Evolutionary conservation across 148 eudicot genomes (phyloP), one percentile per base, ranked within the genome.

Genomic region (Rhododendron henanense): DNA sequence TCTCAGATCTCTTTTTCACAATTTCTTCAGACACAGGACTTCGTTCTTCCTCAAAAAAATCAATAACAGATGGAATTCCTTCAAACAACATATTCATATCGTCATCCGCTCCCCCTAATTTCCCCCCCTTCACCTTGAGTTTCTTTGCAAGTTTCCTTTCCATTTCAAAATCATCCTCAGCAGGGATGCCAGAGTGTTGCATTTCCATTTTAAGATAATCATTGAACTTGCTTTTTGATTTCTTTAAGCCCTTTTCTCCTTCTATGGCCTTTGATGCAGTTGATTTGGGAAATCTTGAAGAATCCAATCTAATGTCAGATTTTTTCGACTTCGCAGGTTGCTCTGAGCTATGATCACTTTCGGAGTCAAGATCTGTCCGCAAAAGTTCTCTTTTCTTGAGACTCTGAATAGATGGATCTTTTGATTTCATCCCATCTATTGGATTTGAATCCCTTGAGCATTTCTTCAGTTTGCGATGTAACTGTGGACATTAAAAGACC

Each of bases 111-210:
- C 89, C 89, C 41, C 82, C 75, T 84, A 94, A 86, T 83, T 89
- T 95, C 83, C 95, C 94, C n/a, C 86, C 86, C 88, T 93, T 94
- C 87, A 93, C 88, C 75, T 92, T 93, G 55, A 94, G 91, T 85
- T 91, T 94, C 88, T 96, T 94, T 7, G 93, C 94, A 87, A 94
- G 89, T 88, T 89, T 94, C 88, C 88, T 89, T 88, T 94, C 95
- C 81, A 89, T 79, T 79, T 88, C 88, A 87, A 90, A 69, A 88
- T 94, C 99, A 79, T 92, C 95, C 79, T 90, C 92, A 65, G 91
- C 89, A 33, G 94, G 90, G 28, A 83, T 15, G 39, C 16, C 88
- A 28, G 74, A 90, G 35, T 47, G 77, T 73, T 88, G 77, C 82
- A 18, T 90, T 75, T 92, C 94, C 88, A 92, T 88, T 15, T 87